A percentile compares a stretch with the other conserved stretches of the same genome.
These are phyloP conservation scores for Fagopyrum esculentum DNA, from an alignment of 148 eudicot genomes.

Conservation along the genomic window DNA sequence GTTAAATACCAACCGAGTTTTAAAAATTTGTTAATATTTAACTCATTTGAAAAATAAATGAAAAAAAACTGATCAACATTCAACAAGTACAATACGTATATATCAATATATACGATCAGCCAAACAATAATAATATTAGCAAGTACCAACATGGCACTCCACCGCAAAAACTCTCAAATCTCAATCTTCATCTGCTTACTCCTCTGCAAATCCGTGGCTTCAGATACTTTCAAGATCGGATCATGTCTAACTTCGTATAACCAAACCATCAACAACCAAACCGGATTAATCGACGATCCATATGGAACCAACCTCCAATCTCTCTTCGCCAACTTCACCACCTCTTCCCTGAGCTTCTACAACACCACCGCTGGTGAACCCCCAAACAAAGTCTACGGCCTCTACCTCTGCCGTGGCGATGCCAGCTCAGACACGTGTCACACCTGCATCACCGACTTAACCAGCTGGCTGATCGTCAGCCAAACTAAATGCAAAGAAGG, in stretches of 20 bases:
- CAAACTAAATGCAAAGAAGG: background rate
- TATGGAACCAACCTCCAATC: background rate
- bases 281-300: background rate
- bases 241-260: background rate
- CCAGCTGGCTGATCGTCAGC: too few species aligned
- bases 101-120: too few species aligned
- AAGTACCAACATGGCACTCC: too few species aligned
- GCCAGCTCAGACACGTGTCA: background rate
- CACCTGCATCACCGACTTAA: background rate
- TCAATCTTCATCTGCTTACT: slow-evolving; percentile 1
- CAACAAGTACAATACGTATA: too few species aligned
- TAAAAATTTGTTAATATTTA: too few species aligned
- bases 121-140: too few species aligned
- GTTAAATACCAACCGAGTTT: too few species aligned
- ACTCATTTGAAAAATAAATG: too few species aligned
- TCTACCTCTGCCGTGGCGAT: slow-evolving; percentile 5
- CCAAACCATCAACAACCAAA: background rate
- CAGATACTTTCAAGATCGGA: background rate
- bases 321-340: background rate
- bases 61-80: too few species aligned
- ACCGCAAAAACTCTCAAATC: background rate
- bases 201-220: background rate
- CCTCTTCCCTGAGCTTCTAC: background rate
- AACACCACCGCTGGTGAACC: background rate
- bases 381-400: slow-evolving; percentile 2